These are phyloP conservation scores for Coprinopsis strossmayeri DNA, from an alignment of 768 basidiomycete species.

Conservation along the genomic window DNA sequence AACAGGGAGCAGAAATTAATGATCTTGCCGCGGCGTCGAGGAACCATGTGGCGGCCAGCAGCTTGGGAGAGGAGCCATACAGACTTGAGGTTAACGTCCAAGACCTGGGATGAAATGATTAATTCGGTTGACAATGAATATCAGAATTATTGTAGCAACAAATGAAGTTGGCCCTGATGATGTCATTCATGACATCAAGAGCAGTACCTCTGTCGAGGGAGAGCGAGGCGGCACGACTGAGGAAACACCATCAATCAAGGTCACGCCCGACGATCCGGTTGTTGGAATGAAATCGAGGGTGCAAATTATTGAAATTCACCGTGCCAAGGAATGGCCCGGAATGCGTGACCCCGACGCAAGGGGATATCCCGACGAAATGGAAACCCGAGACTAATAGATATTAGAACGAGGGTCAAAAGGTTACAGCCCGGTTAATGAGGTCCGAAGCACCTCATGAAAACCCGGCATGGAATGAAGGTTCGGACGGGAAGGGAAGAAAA, in stretches of 20 bases:
- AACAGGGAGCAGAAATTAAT: slow-evolving; percentile 67
- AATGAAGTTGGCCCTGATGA: not conserved
- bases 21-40: slow-evolving; percentile 56
- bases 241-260: too few species aligned
- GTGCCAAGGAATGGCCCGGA: too few species aligned
- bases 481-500: slow-evolving; percentile 2
- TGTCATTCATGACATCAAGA: too few species aligned
- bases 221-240: too few species aligned
- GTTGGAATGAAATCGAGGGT: too few species aligned
- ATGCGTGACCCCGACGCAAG: too few species aligned
- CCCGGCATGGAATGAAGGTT: not conserved
- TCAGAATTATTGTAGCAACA: not conserved
- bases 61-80: slow-evolving; percentile 81
- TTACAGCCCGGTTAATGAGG: not conserved
- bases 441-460: not conserved
- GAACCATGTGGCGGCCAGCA: slow-evolving; percentile 88
- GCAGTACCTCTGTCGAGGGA: too few species aligned
- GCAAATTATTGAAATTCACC: too few species aligned
- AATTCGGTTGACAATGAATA: not conserved
- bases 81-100: slow-evolving; percentile 84
- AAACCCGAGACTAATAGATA: too few species aligned
- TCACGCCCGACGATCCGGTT: too few species aligned
- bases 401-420: slow-evolving; percentile 7
- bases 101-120: slow-evolving; percentile 49
- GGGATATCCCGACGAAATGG: not conserved